A percentile compares a stretch with the other conserved stretches of the same genome.
Conservation (phyloP, 805 yeast genomes). For the Lipomyces anomalus region DNA sequence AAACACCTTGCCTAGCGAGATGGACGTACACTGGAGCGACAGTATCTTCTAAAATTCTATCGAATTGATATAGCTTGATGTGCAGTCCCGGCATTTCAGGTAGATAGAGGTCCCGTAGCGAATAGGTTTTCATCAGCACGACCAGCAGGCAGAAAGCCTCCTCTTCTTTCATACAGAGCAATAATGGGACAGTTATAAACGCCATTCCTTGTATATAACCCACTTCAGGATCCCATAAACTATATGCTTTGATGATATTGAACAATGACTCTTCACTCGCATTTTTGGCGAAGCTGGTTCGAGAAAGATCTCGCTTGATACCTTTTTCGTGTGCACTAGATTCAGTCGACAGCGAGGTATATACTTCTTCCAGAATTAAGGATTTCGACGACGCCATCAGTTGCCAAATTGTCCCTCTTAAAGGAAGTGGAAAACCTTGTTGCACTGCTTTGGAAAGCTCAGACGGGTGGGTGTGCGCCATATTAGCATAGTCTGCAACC, state of each 20-base stretch:
- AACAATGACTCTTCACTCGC: slow-evolving; percentile 60
- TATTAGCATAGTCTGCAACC: slow-evolving; percentile 66
- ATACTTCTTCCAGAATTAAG: slow-evolving; percentile 53
- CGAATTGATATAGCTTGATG: slow-evolving; percentile 80
- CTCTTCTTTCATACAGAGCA: slow-evolving; percentile 71
- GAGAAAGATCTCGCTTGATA: slow-evolving; percentile 72
- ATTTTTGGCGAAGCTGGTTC: slow-evolving; percentile 76
- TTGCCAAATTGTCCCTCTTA: slow-evolving; percentile 92
- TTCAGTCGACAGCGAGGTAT: slow-evolving; percentile 43
- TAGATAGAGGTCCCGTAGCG: slow-evolving; percentile 67
- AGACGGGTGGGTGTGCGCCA: slow-evolving; percentile 57
- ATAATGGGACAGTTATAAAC: slow-evolving; percentile 77
- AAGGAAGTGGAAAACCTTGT: slow-evolving; percentile 74
- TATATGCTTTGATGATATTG: slow-evolving; percentile 75
- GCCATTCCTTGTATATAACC: slow-evolving; percentile 99
- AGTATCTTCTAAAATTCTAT: slow-evolving; percentile 71
- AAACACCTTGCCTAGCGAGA: slow-evolving; percentile 76
- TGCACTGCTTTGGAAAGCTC: slow-evolving; percentile 57
- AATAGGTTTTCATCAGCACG: slow-evolving; percentile 77
- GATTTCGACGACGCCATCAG: slow-evolving; percentile 74
- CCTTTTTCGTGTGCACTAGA: slow-evolving; percentile 62
- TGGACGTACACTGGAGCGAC: slow-evolving; percentile 71
- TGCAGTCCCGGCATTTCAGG: slow-evolving; percentile 95
- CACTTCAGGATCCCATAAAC: slow-evolving; percentile 81
- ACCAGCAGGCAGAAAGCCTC: slow-evolving; percentile 82